phyloP scores from a whole-genome alignment of 495 filamentous ascomycete species.

The Trichoderma gamsii region DNA sequence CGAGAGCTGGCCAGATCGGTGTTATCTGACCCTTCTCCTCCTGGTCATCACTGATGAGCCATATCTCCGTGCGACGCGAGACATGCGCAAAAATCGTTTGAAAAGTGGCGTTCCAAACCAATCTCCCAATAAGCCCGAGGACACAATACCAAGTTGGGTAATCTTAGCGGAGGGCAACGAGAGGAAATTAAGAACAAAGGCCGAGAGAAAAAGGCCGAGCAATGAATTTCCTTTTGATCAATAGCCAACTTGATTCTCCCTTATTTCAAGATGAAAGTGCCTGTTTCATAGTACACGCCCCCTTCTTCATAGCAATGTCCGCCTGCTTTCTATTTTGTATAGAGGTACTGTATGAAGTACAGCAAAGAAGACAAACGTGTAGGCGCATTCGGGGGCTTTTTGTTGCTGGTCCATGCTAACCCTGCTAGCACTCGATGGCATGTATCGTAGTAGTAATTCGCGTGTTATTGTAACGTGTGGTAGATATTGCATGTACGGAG shows the following conservation, averaged over 20 bases:
- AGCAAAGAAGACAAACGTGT: not conserved
- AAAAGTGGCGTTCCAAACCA: not conserved
- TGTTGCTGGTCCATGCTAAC: conserved; percentile 10
- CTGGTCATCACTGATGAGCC: not conserved
- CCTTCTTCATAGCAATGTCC: not conserved
- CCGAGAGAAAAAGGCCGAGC: not conserved
- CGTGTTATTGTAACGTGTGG: conserved; percentile 7
- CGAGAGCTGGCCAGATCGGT: not conserved
- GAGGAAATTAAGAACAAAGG: not conserved
- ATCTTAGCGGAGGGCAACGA: not conserved
- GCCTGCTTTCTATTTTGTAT: not conserved
- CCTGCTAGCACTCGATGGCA: conserved; percentile 5
- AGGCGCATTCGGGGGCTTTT: conserved; percentile 11
- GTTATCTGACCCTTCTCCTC: not conserved
- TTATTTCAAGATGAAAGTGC: not conserved
- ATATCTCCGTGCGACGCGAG: not conserved
- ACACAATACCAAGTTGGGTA: not conserved
- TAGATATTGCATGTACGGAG: conserved; percentile 1
- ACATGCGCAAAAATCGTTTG: not conserved
- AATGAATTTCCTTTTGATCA: not conserved
- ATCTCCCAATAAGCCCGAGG: not conserved
- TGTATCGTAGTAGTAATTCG: not conserved
- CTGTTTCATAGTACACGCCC: not conserved
- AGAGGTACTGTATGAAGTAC: not conserved
- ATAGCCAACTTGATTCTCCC: not conserved